Evolutionary conservation across 164 flowering plant genomes (phyloP).

Genomic region (Stephania japonica): DNA sequence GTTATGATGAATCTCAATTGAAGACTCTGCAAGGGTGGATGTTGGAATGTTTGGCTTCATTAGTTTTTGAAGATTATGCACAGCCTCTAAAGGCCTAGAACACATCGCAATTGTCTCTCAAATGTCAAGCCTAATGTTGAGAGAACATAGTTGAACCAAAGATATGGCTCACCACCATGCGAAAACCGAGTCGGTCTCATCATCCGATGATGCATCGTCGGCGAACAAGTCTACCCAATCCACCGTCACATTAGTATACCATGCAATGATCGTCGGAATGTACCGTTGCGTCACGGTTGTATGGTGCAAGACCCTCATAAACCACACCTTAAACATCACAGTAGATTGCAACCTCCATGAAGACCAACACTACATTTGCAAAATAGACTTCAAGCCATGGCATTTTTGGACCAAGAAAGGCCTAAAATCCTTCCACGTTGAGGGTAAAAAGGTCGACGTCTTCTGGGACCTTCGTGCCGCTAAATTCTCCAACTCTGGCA

Average conservation of each 20-base stretch:
- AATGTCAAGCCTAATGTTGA: background rate
- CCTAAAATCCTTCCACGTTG: conserved; percentile 61
- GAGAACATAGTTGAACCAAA: background rate
- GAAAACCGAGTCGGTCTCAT: background rate
- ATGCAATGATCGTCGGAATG: conserved; percentile 29
- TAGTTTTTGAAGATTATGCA: background rate
- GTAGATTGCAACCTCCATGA: conserved; percentile 31
- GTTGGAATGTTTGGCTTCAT: background rate
- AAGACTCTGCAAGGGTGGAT: background rate
- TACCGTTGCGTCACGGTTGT: conserved; percentile 27
- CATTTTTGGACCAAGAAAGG: conserved; percentile 93
- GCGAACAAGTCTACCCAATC: conserved; percentile 27
- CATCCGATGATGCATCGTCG: conserved; percentile 16
- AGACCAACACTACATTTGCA: conserved; percentile 45
- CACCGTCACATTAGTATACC: conserved; percentile 35
- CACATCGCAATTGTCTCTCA: background rate
- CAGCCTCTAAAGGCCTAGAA: background rate
- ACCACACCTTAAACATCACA: conserved; percentile 32
- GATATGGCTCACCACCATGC: conserved; percentile 3
- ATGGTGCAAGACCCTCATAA: conserved; percentile 45
- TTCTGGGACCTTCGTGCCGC: conserved; percentile 84
- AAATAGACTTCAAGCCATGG: conserved; percentile 93
- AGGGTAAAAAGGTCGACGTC: conserved; percentile 47
- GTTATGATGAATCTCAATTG: background rate
- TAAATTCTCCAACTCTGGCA: conserved; percentile 44